Base-by-base conservation (phyloP, 768 basidiomycete species). In the Lactarius evosmus region DNA sequence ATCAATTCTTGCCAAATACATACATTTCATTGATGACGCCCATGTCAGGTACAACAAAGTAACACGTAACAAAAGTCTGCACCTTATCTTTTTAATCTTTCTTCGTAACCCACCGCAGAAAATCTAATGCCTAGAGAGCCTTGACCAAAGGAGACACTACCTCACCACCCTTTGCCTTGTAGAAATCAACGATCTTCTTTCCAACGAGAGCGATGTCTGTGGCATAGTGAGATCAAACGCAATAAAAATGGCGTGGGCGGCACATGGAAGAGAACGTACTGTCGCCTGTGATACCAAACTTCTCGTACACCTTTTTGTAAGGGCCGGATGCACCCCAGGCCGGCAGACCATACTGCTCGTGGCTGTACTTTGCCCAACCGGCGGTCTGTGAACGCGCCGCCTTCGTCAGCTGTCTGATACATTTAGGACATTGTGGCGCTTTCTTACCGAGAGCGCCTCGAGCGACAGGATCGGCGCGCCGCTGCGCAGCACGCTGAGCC, bases 281-380 rank as follows among this genome's bases (percentile, higher is more conserved):
- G 52, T 82, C 73, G 16, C 86, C 88, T 40, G 92, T 93, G 72
- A 94, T 83, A 49, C 90, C 91, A 70, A 93, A 91, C 76, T 93
- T 91, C 78, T 90, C 89, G 74, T 97, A 97, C 14, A 95, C 89
- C 78, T 94, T 83, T 76, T 86, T 82, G 73, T 92, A 94, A 12
- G 95, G 94, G 58, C 89, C 94, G 22, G 93, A 95, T 17, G 91
- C 86, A 73, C 94, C 94, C 89, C 91, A 97, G 36, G 80, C 81
- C 38, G 77, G 70, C 62, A 91, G 74, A 71, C 90, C 91, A 65
- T 79, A 91, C 81, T 91, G 89, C 82, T 95, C 93, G 73, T 96
- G 94, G 69, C 88, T 87, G 80, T 92, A 93, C 76, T 88, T 89
- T 66, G 84, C 82, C 95, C 95, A 97, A 69, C 93, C 93, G 69